Percentiles rank a stretch among this genome's conserved stretches.
Evolutionary conservation across 805 yeast species (phyloP).

Genomic region (Groenewaldozyma salmanticensis): DNA sequence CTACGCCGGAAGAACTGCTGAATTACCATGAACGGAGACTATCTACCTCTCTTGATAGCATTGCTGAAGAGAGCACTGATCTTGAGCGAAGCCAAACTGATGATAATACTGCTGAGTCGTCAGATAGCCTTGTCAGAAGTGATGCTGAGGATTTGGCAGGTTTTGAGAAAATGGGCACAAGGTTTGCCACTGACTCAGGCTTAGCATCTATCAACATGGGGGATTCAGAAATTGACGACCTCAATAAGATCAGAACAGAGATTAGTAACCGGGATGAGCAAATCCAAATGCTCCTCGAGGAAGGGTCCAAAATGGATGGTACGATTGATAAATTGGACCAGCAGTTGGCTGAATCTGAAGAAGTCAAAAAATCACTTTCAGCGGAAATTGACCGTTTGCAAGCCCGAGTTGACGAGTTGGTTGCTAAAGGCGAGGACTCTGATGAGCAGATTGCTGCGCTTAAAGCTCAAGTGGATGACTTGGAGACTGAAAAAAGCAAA

Average conservation of each 20-base stretch:
- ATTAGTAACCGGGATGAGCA: slow-evolving; percentile 31
- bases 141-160: not conserved
- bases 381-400: slow-evolving; percentile 25
- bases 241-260: slow-evolving; percentile 5
- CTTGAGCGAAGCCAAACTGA: not conserved
- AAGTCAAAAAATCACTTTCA: slow-evolving; percentile 15
- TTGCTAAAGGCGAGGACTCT: slow-evolving; percentile 1
- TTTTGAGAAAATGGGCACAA: not conserved
- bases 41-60: slow-evolving; percentile 5
- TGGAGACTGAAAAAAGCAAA: slow-evolving; percentile 2
- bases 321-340: slow-evolving; percentile 21
- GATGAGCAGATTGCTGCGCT: not conserved
- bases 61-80: slow-evolving; percentile 5
- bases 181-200: not conserved
- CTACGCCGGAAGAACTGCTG: slow-evolving; percentile 3
- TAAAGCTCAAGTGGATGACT: slow-evolving; percentile 1
- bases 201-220: not conserved
- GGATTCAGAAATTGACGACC: too few species aligned
- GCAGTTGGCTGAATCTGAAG: slow-evolving; percentile 21
- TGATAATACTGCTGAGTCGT: not conserved
- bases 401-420: slow-evolving; percentile 14
- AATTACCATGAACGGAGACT: not conserved
- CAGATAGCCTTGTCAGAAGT: not conserved
- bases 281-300: slow-evolving; percentile 35
- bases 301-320: slow-evolving; percentile 41